A percentile compares a stretch with the other conserved stretches of the same genome.
phyloP scores from a whole-genome alignment of 495 filamentous ascomycete genomes.

The Aspergillus nanangensis region DNA sequence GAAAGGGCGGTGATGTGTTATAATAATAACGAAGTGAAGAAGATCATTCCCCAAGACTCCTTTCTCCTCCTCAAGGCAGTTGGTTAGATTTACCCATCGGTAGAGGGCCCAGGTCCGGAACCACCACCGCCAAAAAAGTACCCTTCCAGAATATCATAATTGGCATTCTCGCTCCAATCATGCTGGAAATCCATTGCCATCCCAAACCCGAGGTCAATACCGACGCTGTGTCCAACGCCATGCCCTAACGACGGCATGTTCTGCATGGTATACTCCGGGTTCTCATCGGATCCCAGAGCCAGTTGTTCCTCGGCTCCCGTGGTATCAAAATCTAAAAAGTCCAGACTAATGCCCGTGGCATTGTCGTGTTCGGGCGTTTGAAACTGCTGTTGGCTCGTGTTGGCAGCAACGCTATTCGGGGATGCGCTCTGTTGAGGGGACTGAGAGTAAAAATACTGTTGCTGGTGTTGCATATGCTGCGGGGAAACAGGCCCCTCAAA shows the following conservation, averaged over 20 bases:
- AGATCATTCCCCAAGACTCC: too few species aligned
- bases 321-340: constrained; percentile 37
- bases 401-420: constrained; percentile 24
- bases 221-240: constrained; percentile 39
- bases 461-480: constrained; percentile 28
- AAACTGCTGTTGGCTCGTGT: constrained; percentile 15
- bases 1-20: too few species aligned
- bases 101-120: constrained; percentile 27
- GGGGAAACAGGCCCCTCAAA: constrained; percentile 32
- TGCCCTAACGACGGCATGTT: constrained; percentile 24
- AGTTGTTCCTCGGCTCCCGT: constrained; percentile 21
- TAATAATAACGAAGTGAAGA: too few species aligned
- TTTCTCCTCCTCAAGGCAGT: too few species aligned
- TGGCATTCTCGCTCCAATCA: constrained; percentile 74
- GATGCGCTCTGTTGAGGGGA: constrained; percentile 40
- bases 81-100: too few species aligned
- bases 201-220: constrained; percentile 71
- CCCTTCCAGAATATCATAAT: constrained; percentile 83
- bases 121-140: constrained; percentile 84
- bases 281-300: constrained; percentile 23
- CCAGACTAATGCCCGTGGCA: constrained; percentile 30
- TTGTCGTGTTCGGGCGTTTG: constrained; percentile 23
- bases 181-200: constrained; percentile 70
- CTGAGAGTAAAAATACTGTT: constrained; percentile 33
- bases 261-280: constrained; percentile 26